Percentiles rank a stretch among this genome's conserved stretches.
phyloP scores from a whole-genome alignment of 495 filamentous ascomycete genomes.

The Immersiella caudata region DNA sequence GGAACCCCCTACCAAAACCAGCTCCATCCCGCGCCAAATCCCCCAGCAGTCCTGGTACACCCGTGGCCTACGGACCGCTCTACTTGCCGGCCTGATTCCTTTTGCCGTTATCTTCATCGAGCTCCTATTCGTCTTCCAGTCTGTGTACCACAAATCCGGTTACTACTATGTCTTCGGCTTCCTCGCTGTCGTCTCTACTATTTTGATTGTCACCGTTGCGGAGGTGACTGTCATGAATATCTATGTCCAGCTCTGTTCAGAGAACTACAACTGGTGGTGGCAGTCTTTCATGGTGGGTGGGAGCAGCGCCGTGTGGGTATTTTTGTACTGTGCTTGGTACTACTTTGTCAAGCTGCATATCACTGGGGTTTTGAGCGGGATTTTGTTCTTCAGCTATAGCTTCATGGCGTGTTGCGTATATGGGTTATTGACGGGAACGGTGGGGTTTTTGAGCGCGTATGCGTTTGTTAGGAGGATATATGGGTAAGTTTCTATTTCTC shows the following conservation, averaged over 20 bases:
- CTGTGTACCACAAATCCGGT: slow-evolving; percentile 87
- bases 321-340: slow-evolving; percentile 85
- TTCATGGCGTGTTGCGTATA: slow-evolving; percentile 82
- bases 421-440: slow-evolving; percentile 79
- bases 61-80: slow-evolving; percentile 59
- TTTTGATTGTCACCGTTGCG: slow-evolving; percentile 77
- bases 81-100: slow-evolving; percentile 81
- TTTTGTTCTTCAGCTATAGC: slow-evolving; percentile 87
- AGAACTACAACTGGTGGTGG: slow-evolving; percentile 98
- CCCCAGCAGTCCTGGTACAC: slow-evolving; percentile 83
- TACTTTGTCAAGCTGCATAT: slow-evolving; percentile 83
- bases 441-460: slow-evolving; percentile 87
- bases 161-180: slow-evolving; percentile 98
- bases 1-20: slow-evolving; percentile 88
- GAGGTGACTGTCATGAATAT: slow-evolving; percentile 90
- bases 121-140: slow-evolving; percentile 88
- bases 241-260: slow-evolving; percentile 82
- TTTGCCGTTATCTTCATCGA: slow-evolving; percentile 96
- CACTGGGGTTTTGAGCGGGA: slow-evolving; percentile 73
- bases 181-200: slow-evolving; percentile 71
- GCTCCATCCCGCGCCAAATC: slow-evolving; percentile 70
- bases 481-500: slow-evolving; percentile 56
- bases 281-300: slow-evolving; percentile 84
- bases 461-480: slow-evolving; percentile 90
- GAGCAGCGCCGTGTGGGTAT: slow-evolving; percentile 82